A percentile compares a stretch with the other conserved stretches of the same genome.
Conservation (phyloP, 768 basidiomycete genomes). For the Gautieria morchelliformis region DNA sequence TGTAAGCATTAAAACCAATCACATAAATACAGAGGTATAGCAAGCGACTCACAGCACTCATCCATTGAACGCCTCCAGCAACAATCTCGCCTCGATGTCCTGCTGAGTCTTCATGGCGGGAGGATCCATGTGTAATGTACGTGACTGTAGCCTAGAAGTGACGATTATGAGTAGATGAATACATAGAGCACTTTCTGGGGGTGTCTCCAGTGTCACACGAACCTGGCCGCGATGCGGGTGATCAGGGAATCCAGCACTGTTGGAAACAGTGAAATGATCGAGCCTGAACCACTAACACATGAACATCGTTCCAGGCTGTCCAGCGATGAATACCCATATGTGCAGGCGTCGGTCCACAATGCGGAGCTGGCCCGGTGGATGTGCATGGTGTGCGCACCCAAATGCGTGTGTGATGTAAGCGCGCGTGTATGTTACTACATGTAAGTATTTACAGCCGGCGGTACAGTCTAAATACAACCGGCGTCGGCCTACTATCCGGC, state of each 20-base stretch:
- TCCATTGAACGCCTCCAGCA: constrained; percentile 90
- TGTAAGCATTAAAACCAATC: neutral
- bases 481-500: too few species aligned
- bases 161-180: constrained; percentile 19
- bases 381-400: too few species aligned
- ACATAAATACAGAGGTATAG: neutral
- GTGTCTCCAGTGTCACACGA: constrained; percentile 35
- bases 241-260: constrained; percentile 81
- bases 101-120: constrained; percentile 84
- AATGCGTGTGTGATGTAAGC: too few species aligned
- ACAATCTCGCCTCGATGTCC: constrained; percentile 73
- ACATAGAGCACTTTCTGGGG: neutral
- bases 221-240: constrained; percentile 90
- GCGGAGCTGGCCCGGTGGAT: too few species aligned
- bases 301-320: neutral
- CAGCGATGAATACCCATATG: constrained; percentile 34
- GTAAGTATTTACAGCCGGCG: too few species aligned
- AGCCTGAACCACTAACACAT: constrained; percentile 21
- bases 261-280: constrained; percentile 65
- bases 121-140: constrained; percentile 33
- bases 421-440: too few species aligned
- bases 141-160: constrained; percentile 29
- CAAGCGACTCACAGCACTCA: constrained; percentile 57
- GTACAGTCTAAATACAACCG: too few species aligned
- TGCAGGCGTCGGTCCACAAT: too few species aligned